These are phyloP conservation scores for Endothia cerciana DNA, from an alignment of 2,329 filamentous ascomycete genomes.

Conservation along the genomic window DNA sequence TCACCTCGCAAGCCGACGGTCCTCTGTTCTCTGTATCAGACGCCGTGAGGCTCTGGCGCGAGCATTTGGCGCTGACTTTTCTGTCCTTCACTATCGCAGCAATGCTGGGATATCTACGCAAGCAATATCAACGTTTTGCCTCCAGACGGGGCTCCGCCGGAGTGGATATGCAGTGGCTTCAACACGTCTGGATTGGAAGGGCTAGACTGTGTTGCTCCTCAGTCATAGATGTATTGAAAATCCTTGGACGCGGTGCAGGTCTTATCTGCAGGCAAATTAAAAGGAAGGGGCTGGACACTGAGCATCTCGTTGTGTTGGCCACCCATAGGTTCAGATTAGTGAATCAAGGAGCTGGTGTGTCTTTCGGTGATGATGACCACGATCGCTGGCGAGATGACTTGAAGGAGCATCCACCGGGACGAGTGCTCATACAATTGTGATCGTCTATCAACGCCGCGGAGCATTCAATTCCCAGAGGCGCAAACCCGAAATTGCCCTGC, in stretches of 20 bases:
- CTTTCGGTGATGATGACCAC: not conserved
- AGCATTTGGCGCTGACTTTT: not conserved
- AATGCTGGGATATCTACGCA: conserved; percentile 20
- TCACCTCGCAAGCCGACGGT: not conserved
- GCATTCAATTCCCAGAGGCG: not conserved
- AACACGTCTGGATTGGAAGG: conserved; percentile 15
- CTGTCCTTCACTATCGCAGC: not conserved
- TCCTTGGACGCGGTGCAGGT: not conserved
- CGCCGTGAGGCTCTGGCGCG: not conserved
- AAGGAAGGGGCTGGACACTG: not conserved
- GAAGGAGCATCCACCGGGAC: not conserved
- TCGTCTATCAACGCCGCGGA: conserved; percentile 8
- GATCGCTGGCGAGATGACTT: not conserved
- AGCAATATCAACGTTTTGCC: conserved; percentile 13
- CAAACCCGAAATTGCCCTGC: not conserved
- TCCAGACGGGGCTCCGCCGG: conserved; percentile 12
- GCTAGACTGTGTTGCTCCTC: conserved; percentile 13
- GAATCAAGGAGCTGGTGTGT: not conserved
- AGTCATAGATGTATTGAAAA: not conserved
- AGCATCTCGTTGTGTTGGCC: not conserved
- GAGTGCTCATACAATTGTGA: not conserved
- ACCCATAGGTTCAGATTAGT: not conserved
- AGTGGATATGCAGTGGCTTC: conserved; percentile 19
- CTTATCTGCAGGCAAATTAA: too few species aligned
- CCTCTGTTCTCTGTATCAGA: not conserved